These are phyloP conservation scores for Candida dubliniensis DNA, from an alignment of 1,139 yeast species.

Conservation along the genomic window DNA sequence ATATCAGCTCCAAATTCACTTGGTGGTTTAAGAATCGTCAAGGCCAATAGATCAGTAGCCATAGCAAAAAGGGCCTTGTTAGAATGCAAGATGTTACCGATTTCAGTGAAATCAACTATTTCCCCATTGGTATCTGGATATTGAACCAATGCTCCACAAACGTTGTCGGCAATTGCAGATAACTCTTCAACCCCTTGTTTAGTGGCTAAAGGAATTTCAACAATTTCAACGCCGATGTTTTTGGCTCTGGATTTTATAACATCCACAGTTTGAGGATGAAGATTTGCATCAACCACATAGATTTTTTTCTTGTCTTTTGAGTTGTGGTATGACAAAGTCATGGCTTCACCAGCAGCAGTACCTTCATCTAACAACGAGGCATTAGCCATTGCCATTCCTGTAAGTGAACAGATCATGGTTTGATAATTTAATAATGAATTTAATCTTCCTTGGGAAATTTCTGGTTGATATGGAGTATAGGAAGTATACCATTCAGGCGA, in stretches of 20 bases:
- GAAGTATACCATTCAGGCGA: slow-evolving; percentile 98
- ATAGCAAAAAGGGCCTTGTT: slow-evolving; percentile 77
- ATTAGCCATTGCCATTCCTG: slow-evolving; percentile 90
- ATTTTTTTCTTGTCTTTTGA: slow-evolving; percentile 64
- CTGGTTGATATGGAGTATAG: slow-evolving; percentile 98
- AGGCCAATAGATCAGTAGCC: slow-evolving; percentile 87
- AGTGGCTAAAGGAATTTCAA: slow-evolving; percentile 56
- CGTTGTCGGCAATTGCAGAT: slow-evolving; percentile 34
- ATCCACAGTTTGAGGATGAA: slow-evolving; percentile 83
- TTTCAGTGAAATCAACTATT: slow-evolving; percentile 50
- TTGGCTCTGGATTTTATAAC: slow-evolving; percentile 79
- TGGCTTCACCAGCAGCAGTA: slow-evolving; percentile 97
- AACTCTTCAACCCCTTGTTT: slow-evolving; percentile 45
- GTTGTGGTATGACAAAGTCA: slow-evolving; percentile 77
- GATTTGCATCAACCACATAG: slow-evolving; percentile 71
- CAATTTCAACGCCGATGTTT: slow-evolving; percentile 68
- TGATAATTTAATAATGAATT: slow-evolving; percentile 89
- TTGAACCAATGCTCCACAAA: slow-evolving; percentile 85
- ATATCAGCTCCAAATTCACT: slow-evolving; percentile 87
- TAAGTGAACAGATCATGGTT: slow-evolving; percentile 82
- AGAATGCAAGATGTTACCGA: slow-evolving; percentile 67
- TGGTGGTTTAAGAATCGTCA: slow-evolving; percentile 84
- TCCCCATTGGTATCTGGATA: slow-evolving; percentile 91
- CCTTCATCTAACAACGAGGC: slow-evolving; percentile 95
- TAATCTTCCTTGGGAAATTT: slow-evolving; percentile 93